phyloP scores from a whole-genome alignment of 1,284 basidiomycete species.

The Pseudozyma hubeiensis region DNA sequence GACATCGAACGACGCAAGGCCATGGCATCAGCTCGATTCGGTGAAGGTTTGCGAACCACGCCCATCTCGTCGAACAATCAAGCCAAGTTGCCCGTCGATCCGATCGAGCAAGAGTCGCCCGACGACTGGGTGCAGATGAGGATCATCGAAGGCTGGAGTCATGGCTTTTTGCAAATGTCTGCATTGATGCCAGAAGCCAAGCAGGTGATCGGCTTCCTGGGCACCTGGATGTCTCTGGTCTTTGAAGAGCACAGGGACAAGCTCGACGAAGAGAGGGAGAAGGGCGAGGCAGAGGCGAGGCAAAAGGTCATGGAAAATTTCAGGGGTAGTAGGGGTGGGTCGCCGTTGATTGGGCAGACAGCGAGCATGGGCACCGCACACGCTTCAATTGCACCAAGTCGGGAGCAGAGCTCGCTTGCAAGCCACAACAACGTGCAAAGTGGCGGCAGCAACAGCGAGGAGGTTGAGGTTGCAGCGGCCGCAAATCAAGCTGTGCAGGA shows the following conservation, averaged over 20 bases:
- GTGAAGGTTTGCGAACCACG: slow-evolving; percentile 72
- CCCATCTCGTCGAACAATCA: slow-evolving; percentile 54
- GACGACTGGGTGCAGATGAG: slow-evolving; percentile 94
- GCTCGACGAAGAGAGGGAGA: slow-evolving; percentile 41
- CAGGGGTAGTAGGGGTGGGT: slow-evolving; percentile 1
- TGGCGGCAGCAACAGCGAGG: slow-evolving; percentile 4
- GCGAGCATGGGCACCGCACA: slow-evolving; percentile 6
- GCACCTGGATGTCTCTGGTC: slow-evolving; percentile 88
- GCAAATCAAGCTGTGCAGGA: slow-evolving; percentile 12
- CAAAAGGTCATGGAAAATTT: slow-evolving; percentile 13
- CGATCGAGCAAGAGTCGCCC: slow-evolving; percentile 77
- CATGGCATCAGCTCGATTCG: slow-evolving; percentile 67
- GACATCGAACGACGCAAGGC: slow-evolving; percentile 70
- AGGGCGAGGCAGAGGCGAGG: slow-evolving; percentile 20
- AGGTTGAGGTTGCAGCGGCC: not conserved
- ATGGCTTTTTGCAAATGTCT: slow-evolving; percentile 79
- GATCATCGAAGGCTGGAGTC: slow-evolving; percentile 69
- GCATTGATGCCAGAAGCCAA: slow-evolving; percentile 84
- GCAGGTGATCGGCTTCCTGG: slow-evolving; percentile 85
- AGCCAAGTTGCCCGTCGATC: slow-evolving; percentile 69
- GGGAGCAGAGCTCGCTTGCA: not conserved
- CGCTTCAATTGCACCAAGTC: not conserved
- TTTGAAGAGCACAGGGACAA: slow-evolving; percentile 72
- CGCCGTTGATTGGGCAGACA: slow-evolving; percentile 4
- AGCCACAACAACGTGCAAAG: slow-evolving; percentile 1